Percentiles rank a stretch among this genome's conserved stretches.
Conservation (phyloP, 1,284 basidiomycete genomes). For the Volvariella surrecta region DNA sequence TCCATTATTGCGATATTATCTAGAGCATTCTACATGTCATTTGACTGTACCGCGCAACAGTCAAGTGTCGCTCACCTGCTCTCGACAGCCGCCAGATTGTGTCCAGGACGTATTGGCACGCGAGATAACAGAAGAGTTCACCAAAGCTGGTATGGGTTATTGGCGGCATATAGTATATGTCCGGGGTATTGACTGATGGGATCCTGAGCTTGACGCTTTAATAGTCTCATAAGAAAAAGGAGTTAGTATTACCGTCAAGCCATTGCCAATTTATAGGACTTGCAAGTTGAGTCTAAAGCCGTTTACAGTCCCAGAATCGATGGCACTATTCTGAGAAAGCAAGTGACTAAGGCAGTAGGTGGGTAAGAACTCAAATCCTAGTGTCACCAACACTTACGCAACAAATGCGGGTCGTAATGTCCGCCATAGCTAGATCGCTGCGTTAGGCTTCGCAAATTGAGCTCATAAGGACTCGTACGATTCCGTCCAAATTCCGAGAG, state of each 20-base stretch:
- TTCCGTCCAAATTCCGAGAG: slow-evolving; percentile 57
- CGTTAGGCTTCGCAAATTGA: neutral
- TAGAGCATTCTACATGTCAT: no score
- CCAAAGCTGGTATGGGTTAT: slow-evolving; percentile 50
- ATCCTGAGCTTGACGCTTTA: slow-evolving; percentile 27
- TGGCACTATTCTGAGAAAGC: slow-evolving; percentile 50
- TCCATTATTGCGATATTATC: slow-evolving; percentile 38
- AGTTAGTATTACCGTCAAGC: slow-evolving; percentile 39
- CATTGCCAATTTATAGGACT: slow-evolving; percentile 54
- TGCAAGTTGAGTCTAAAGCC: slow-evolving; percentile 52
- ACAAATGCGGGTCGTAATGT: slow-evolving; percentile 57
- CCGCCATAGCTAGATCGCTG: slow-evolving; percentile 39
- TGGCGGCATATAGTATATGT: slow-evolving; percentile 44
- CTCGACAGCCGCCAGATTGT: slow-evolving; percentile 37
- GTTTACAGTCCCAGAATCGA: slow-evolving; percentile 36
- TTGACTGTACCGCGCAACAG: no score
- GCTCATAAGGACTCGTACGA: slow-evolving; percentile 26
- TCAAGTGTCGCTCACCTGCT: slow-evolving; percentile 35
- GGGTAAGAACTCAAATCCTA: no score
- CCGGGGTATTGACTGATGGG: slow-evolving; percentile 50
- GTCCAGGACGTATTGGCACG: slow-evolving; percentile 37
- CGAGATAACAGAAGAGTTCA: slow-evolving; percentile 28
- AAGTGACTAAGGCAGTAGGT: slow-evolving; percentile 32
- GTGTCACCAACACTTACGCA: slow-evolving; percentile 27
- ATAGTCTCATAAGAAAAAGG: slow-evolving; percentile 5